Evolutionary conservation across 495 filamentous ascomycete genomes (phyloP), one percentile per base, ranked within the genome.

Genomic region (Aspergillus funiculosus): DNA sequence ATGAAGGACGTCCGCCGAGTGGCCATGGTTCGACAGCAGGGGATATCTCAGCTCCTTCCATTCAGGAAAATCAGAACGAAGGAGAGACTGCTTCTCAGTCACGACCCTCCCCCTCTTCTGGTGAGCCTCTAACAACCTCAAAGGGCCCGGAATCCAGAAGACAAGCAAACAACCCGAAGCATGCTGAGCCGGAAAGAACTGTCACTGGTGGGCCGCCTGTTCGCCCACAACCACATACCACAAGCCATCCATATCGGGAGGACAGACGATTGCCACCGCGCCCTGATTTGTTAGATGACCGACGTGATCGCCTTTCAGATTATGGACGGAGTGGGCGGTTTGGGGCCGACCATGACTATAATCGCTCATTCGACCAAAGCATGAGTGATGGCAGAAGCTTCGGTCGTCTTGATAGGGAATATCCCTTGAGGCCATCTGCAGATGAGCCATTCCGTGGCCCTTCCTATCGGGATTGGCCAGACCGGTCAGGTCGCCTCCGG

Each of bases 391-490:
- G 48, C 25, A 51, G 62, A 45, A 53, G 51, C 24, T 65, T 62
- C 39, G 64, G 61, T 10, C 61, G 61, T 30, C 53, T 61, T 6
- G 69, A 69, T 18, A 59, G 68, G 25, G 68, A 69, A 1, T 67
- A 62, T 36, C 47, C 56, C 13, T 39, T 54, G 15, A 54, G 66
- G 46, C 60, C 64, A 24, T 52, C 55, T 17, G 34, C 54, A 24
- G 68, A 73, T 11, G 69, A 73, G n/a, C 59, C 65, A 8, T 71
- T 69, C 59, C 69, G 63, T 29, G 62, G 61, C 1, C 57, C 59
- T n/a, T 39, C 61, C 11, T 57, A 66, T 41, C 65, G 67, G 18
- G 69, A 71, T 6, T 69, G 68, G 68, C 57, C 58, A 34, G 68
- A 69, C 41, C 63, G 68, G 10, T 31, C 59, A n/a, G 62, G 62